Evolutionary conservation across 108 stramenopile genomes (phyloP).

Genomic region (Pseudonitzschia delicatissima): DNA sequence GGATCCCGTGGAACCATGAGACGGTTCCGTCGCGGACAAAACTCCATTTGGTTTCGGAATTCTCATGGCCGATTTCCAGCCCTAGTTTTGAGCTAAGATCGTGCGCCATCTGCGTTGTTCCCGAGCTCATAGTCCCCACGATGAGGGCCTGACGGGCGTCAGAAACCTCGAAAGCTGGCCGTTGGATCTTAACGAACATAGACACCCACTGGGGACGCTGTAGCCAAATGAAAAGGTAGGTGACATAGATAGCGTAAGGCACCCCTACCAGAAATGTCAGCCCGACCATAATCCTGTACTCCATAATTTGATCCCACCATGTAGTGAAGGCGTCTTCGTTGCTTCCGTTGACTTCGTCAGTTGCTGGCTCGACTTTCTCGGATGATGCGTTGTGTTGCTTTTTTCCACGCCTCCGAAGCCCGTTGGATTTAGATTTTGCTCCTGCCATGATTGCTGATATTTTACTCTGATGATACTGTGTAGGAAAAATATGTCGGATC

Average conservation of each 20-base stretch:
- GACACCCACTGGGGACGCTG: slow-evolving; percentile 40
- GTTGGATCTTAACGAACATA: neutral
- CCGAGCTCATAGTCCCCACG: slow-evolving; percentile 48
- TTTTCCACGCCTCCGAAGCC: neutral
- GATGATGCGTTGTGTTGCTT: neutral
- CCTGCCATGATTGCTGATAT: no score
- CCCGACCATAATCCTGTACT: neutral
- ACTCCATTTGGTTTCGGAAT: slow-evolving; percentile 17
- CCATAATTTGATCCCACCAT: neutral
- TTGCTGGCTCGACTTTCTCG: neutral
- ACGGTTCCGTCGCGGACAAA: slow-evolving; percentile 59
- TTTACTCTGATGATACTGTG: no score
- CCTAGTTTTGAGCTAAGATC: slow-evolving; percentile 13
- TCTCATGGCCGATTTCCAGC: slow-evolving; percentile 51
- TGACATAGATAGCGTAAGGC: slow-evolving; percentile 35
- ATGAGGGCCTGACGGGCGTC: slow-evolving; percentile 62
- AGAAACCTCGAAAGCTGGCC: slow-evolving; percentile 4
- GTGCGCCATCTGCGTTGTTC: slow-evolving; percentile 32
- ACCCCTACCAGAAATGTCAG: slow-evolving; percentile 23
- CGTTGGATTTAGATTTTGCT: neutral
- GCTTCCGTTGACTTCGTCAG: neutral
- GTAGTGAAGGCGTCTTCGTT: neutral
- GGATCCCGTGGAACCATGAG: slow-evolving; percentile 41
- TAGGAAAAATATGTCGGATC: no score
- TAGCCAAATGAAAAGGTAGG: slow-evolving; percentile 35